Conservation (phyloP, 2,329 filamentous ascomycete genomes). For the Cladosporium halotolerans region DNA sequence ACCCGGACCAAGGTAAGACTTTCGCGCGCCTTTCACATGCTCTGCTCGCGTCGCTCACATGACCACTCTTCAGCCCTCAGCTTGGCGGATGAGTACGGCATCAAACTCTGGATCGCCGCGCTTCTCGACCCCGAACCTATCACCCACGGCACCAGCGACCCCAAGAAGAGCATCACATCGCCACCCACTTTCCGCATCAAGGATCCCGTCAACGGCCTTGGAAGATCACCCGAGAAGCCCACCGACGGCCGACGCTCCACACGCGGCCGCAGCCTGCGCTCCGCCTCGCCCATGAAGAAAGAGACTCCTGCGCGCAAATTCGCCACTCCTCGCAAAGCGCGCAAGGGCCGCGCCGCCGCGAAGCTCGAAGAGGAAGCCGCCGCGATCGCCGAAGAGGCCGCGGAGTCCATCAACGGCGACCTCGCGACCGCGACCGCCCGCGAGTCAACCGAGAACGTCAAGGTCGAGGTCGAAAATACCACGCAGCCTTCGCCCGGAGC, state of each 20-base stretch:
- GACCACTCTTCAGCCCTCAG: conserved; percentile 54
- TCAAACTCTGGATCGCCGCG: conserved; percentile 83
- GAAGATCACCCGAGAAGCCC: conserved; percentile 21
- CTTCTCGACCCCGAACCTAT: conserved; percentile 85
- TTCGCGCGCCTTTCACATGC: conserved; percentile 7
- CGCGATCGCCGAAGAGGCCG: conserved; percentile 20
- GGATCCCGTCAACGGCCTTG: conserved; percentile 24
- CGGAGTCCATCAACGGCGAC: conserved; percentile 17
- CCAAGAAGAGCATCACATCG: conserved; percentile 61
- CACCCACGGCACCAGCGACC: conserved; percentile 54
- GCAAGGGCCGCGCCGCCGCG: conserved; percentile 35
- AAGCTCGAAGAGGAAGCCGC: conserved; percentile 23
- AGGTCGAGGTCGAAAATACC: conserved; percentile 63
- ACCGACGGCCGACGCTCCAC: conserved; percentile 19
- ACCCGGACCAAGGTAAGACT: conserved; percentile 60
- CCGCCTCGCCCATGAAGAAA: conserved; percentile 43
- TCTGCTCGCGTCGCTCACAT: conserved; percentile 11
- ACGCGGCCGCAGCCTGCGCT: conserved; percentile 50
- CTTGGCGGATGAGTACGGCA: conserved; percentile 80
- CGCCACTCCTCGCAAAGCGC: conserved; percentile 49
- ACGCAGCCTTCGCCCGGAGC: conserved; percentile 45
- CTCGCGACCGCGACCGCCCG: conserved; percentile 10
- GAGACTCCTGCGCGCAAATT: conserved; percentile 37
- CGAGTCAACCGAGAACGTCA: conserved; percentile 47
- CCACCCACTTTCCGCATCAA: conserved; percentile 65